Evolutionary conservation across 2,329 filamentous ascomycete genomes (phyloP), one percentile per base, ranked within the genome.

Genomic region (Aspergillus ustus): DNA sequence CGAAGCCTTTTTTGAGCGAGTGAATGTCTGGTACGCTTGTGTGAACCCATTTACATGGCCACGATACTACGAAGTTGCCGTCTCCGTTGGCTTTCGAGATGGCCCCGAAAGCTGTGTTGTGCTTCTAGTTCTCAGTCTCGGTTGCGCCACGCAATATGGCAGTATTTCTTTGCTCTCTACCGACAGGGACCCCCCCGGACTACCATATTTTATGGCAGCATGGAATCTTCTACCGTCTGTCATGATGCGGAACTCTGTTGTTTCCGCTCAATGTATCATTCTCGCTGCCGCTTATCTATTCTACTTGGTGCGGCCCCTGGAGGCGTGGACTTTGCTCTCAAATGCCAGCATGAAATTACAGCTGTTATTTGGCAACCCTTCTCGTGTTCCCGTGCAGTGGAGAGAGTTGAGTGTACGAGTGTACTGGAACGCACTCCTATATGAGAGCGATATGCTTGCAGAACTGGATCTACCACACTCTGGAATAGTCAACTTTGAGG

Each of bases 11-110:
- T 95, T 94, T 70, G 88, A 90, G 61, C 84, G 89, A 46, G 91
- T 93, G 62, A 94, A 94, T 66, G 84, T 93, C 3, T 94, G 91
- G 89, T 94, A 94, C 70, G 91, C 91, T 9, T 92, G 90, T 68
- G 90, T 95, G 37, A 93, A 93, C 72, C 91, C 91, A 1, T 91
- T 91, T 74, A 91, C 88, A 1, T 95, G 91, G 91, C 83, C 85
- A 46, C 87, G 84, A 62, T 89, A 92, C 72, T 93, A 93, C 72
- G 86, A 88, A 29, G 89, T 85, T 4, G 91, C 91, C 0, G 82
- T 93, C 7, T 89, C 89, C 2, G 89, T 89, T 66, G 88, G 89
- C 1, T 93, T 94, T 67, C 85, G 89, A 43, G 89, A 92, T 68
- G 91, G 91, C 0, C 87, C 91, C 0, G 91, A 94, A 71, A 93